Percentiles rank a stretch among this genome's conserved stretches.
These are phyloP conservation scores for Bruguiera hainesii DNA, from an alignment of 441 rosid genomes.

Conservation along the genomic window DNA sequence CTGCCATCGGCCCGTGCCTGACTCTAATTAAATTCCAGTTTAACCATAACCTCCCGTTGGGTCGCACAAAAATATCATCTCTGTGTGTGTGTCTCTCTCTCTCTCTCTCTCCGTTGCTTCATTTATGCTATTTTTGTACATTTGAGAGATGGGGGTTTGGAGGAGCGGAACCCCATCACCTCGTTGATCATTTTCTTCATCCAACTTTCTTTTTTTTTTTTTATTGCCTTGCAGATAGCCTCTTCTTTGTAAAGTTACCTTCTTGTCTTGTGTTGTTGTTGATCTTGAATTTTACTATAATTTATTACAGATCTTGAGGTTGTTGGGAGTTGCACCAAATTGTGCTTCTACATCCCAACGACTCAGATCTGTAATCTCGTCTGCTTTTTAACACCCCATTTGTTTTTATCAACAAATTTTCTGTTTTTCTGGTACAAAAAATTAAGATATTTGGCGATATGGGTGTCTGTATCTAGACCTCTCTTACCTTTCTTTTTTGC, in stretches of 20 bases:
- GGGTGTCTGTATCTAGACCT: constrained; percentile 45
- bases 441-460: constrained; percentile 21
- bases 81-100: background rate
- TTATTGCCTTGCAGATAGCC: no score
- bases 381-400: background rate
- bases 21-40: no score
- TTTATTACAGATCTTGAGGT: constrained; percentile 21
- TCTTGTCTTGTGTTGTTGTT: background rate
- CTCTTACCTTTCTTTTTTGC: background rate
- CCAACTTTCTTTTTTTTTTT: background rate
- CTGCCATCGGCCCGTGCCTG: no score
- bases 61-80: no score
- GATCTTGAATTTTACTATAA: background rate
- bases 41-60: no score
- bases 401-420: background rate
- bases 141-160: background rate
- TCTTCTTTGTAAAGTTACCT: no score
- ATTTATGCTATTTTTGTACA: background rate
- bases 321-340: constrained; percentile 24
- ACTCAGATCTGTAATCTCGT: constrained; percentile 34
- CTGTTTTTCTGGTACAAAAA: background rate
- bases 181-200: background rate
- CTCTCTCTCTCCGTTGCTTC: background rate
- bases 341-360: constrained; percentile 16
- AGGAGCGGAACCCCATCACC: background rate